Base-by-base conservation (phyloP, 106 monocot genomes). In the Dioscorea dumetorum region DNA sequence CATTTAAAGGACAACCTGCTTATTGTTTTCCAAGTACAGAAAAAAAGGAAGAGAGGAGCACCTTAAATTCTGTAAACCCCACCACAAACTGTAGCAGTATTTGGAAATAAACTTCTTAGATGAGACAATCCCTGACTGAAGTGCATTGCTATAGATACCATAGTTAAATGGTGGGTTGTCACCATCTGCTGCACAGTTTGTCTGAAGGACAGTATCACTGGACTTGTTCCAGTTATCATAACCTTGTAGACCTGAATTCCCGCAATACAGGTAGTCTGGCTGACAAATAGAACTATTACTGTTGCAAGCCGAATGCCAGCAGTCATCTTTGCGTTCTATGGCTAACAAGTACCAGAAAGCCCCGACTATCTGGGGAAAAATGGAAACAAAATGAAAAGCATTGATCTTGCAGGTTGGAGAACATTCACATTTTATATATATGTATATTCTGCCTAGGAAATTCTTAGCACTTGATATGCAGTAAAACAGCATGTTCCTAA, bases 281-380 rank as follows among this genome's bases (percentile, higher is more conserved):
- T 57, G 16, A 58, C 97, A 99, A 31, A 22, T 74, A 72, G 54
- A 8, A 16, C 2, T 15, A 22, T 33, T 18, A 13, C 18, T 33
- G 8, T 66, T 31, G 53, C 94, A 94, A 68, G 68, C 81, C 11
- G 59, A 18, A 57, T 70, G 67, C 94, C 94, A 94, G 66, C 94
- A 94, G 57, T 75, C 90, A 79, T 91, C 85, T 83, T 88, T 74
- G 63, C 94, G 84, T 64, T 85, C 82, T 18, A 94, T 70, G 60
- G 94, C 70, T 63, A 94, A 67, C 48, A 91, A 81, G 59, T 94
- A 94, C 94, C 94, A 94, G 64, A 88, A 85, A 61, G 94, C 81
- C 64, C 94, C 94, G 60, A 91, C 87, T 50, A 85, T 81, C 94
- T 94, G 85, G 31, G 70, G 65, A 61, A 62, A 63, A 63, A 22